Evolutionary conservation across 768 basidiomycete genomes (phyloP).

Genomic region (Mycena venus): DNA sequence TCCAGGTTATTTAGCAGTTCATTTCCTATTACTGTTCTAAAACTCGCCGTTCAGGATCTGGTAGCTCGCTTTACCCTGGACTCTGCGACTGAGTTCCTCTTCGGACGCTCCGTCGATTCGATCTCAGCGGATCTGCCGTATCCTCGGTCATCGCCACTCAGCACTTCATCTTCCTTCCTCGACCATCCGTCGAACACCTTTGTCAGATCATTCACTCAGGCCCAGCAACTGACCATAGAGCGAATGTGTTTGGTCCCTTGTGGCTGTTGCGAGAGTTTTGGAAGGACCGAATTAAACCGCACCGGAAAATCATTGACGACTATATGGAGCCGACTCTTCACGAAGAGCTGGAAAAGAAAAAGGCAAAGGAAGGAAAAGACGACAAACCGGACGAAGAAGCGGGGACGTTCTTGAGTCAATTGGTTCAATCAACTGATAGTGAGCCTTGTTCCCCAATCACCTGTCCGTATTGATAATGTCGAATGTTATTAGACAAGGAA

Average conservation of each 20-base stretch:
- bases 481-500: too few species aligned
- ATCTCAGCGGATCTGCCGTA: background rate
- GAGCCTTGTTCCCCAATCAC: too few species aligned
- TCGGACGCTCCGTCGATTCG: constrained; percentile 1
- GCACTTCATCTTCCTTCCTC: constrained; percentile 35
- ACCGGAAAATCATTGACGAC: constrained; percentile 45
- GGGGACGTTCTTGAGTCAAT: background rate
- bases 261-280: constrained; percentile 49
- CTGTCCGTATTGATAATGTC: too few species aligned
- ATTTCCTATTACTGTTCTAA: too few species aligned
- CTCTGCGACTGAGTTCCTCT: background rate
- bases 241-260: constrained; percentile 38
- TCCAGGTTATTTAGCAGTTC: too few species aligned
- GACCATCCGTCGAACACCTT: constrained; percentile 50
- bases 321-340: constrained; percentile 42
- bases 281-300: constrained; percentile 36
- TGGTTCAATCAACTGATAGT: background rate
- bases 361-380: background rate
- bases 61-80: background rate
- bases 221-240: constrained; percentile 37
- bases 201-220: constrained; percentile 44
- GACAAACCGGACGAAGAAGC: background rate
- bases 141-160: constrained; percentile 8
- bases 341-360: constrained; percentile 44
- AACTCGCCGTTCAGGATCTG: constrained; percentile 63